Evolutionary conservation across 169 alveolate genomes (phyloP), one percentile per base, ranked within the genome.

Genomic region (Babesia bigemina): DNA sequence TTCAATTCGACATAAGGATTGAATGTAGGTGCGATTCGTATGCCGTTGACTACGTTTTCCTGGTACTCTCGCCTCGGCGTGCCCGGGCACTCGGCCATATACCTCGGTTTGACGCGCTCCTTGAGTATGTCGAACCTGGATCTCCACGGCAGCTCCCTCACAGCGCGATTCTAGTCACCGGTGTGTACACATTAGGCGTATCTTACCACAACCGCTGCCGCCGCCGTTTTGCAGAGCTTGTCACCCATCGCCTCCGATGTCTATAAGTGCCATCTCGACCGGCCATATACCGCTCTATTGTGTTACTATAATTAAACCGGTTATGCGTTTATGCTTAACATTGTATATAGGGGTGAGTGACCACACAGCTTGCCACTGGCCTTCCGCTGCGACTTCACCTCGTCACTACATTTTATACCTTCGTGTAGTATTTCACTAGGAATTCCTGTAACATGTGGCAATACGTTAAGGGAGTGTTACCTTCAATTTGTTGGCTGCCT

Each of bases 41-140:
- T 79, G 48, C 93, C 93, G 65, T 93, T 93, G n/a, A 88, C 78
- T 49, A 91, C 29, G 69, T 91, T 91, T 61, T 85, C 91, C 60
- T 74, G 91, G 76, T 89, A 92, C 67, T 91, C 95, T 50, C 94
- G 66, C 60, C 97, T 90, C 2, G 97, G 97, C 11, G 97, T 93
- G 14, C 95, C 95, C 22, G 65, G 42, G 58, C 95, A 91, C 53
- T 92, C 96, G 28, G 86, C 55, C 93, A 89, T 86, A 61, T 91
- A 92, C 53, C 92, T 66, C 16, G 96, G 96, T 67, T 85, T 86
- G 49, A 83, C 78, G 33, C 87, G 79, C 52, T 82, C 83, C 70
- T 87, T 89, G 28, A 92, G 82, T 36, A 91, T 88, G 33, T 82
- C 90, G 52, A 84, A 87, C 62, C 96, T 87, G 19, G 95, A 88